Evolutionary conservation across 345 rosid genomes (phyloP), one percentile per base, ranked within the genome.

Genomic region (Gossypium herbaceum): DNA sequence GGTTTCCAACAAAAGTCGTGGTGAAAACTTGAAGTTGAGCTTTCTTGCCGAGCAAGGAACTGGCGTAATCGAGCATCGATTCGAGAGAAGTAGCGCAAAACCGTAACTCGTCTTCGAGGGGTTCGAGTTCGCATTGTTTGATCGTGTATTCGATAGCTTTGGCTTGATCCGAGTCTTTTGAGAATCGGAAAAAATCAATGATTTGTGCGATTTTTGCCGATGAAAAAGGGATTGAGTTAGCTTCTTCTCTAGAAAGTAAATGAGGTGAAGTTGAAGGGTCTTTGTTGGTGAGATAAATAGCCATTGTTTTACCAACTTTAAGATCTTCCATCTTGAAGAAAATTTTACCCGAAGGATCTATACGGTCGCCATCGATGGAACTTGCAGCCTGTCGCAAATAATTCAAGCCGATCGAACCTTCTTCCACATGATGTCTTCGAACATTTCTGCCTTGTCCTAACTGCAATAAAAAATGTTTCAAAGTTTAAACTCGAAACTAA

Each of bases 71-170:
- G 41, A 91, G 81, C 91, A 91, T 82, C 73, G 97, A 87, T 80
- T 91, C 95, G 41, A 91, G 50, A 27, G 93, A 90, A 47, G 92
- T 86, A 2, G 82, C 86, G 72, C 97, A 91, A n/a, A 77, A 68
- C 75, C 82, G 86, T 52, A 43, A 67, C 79, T 91, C 92, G 50
- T 90, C 91, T 80, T 79, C 74, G 19, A 82, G 58, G 72, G 86
- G 80, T 69, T 76, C 74, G 4, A 45, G 72, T 56, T 89, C 88
- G 51, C 97, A 91, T 60, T 79, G 84, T 51, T 10, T 73, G 60
- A 93, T 78, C 1, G 97, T 88, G 47, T 85, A 78, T 1, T 82
- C 83, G 81, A 93, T 79, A 80, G 90, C 95, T 75, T 84, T 81
- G 66, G 91, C 98, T 78, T 86, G 97, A 43, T 85, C 87, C 64